Evolutionary conservation across 495 filamentous ascomycete genomes (phyloP).

Genomic region (Daldinia childiae): DNA sequence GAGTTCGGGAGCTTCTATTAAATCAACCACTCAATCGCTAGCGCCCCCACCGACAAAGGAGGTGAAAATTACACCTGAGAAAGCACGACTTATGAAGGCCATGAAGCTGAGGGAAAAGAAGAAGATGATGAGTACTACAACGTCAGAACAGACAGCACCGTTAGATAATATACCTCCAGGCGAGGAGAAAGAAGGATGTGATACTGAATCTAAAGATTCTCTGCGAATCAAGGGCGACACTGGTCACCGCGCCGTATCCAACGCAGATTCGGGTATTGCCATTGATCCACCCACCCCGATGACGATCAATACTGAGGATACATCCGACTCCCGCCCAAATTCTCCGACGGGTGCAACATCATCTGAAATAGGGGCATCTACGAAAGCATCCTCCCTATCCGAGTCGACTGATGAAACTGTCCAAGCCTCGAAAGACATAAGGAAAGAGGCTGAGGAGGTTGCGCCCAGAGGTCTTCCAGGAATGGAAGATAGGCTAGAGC

Average conservation of each 20-base stretch:
- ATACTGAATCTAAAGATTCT: conserved; percentile 30
- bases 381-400: conserved; percentile 64
- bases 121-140: conserved; percentile 65
- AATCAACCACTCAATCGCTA: conserved; percentile 52
- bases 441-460: conserved; percentile 30
- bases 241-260: conserved; percentile 42
- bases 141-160: conserved; percentile 31
- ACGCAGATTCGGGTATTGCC: conserved; percentile 53
- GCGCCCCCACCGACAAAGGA: conserved; percentile 55
- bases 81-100: conserved; percentile 91
- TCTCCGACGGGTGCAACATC: conserved; percentile 56
- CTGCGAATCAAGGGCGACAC: conserved; percentile 29
- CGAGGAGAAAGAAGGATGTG: conserved; percentile 35
- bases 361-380: conserved; percentile 62
- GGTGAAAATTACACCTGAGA: conserved; percentile 82
- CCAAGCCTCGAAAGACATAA: conserved; percentile 42
- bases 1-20: conserved; percentile 62
- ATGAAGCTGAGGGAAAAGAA: conserved; percentile 85
- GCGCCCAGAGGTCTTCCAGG: conserved; percentile 13
- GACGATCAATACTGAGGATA: conserved; percentile 49
- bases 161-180: conserved; percentile 12
- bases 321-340: conserved; percentile 60
- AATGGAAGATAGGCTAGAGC: conserved; percentile 6
- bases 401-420: conserved; percentile 64
- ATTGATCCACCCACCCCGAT: conserved; percentile 48